phyloP scores from a whole-genome alignment of 2,329 filamentous ascomycete genomes.

The Fusarium xylarioides region DNA sequence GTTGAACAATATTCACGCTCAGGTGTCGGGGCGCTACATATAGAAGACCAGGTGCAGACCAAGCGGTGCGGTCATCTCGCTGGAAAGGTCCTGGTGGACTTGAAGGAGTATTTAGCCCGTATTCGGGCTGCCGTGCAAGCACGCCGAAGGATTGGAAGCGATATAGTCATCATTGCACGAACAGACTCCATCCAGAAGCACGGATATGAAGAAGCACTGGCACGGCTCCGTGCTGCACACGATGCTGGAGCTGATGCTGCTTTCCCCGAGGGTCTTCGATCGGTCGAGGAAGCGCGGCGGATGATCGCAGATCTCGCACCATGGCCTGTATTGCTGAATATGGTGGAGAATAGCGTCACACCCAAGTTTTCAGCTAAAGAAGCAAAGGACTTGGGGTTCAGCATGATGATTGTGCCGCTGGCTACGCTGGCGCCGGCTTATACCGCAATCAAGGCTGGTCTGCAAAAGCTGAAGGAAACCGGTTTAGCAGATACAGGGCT shows the following conservation, averaged over 20 bases:
- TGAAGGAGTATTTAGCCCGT: not conserved
- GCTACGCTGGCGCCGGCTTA: not conserved
- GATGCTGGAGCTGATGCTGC: not conserved
- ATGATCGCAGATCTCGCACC: not conserved
- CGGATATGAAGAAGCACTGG: not conserved
- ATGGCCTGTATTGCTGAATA: not conserved
- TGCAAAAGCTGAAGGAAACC: not conserved
- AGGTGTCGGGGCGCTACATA: not conserved
- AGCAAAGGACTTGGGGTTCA: not conserved
- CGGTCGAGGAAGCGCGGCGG: not conserved
- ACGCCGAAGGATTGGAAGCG: not conserved
- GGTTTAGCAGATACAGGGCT: not conserved
- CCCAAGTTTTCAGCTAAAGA: not conserved
- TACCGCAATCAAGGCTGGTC: not conserved
- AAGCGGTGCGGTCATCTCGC: not conserved
- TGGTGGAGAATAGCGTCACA: constrained; percentile 4
- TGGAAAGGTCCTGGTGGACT: not conserved
- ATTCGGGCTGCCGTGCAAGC: not conserved
- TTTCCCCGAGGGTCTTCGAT: not conserved
- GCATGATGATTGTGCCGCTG: constrained; percentile 2
- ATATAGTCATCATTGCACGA: not conserved
- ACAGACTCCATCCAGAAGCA: constrained; percentile 1
- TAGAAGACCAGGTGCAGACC: not conserved
- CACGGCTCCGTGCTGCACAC: not conserved
- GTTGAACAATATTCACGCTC: constrained; percentile 2